phyloP scores from a whole-genome alignment of 2,329 filamentous ascomycete genomes.

The Nothopassalora personata region DNA sequence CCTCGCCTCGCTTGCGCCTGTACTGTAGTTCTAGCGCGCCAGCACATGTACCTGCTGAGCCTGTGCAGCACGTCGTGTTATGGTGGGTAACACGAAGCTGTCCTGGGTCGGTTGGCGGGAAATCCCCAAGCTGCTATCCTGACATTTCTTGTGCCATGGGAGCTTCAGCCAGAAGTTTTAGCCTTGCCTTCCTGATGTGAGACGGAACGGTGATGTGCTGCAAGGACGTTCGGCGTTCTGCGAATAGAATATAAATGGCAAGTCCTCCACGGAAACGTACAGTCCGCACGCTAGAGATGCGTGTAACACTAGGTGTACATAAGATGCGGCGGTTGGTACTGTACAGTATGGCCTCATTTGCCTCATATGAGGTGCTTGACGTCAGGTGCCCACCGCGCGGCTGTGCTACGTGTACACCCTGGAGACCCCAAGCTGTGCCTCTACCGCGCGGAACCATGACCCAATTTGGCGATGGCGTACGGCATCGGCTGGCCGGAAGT shows the following conservation, averaged over 20 bases:
- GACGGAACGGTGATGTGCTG: neutral
- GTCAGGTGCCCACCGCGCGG: too few species aligned
- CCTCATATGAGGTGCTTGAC: too few species aligned
- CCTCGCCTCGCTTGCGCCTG: neutral
- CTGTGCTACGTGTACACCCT: neutral
- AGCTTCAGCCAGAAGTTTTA: neutral
- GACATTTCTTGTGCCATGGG: neutral
- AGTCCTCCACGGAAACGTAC: neutral
- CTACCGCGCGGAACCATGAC: neutral
- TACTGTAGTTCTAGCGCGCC: too few species aligned
- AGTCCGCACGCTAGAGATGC: neutral
- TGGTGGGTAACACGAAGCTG: neutral
- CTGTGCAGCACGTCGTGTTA: neutral
- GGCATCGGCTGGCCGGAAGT: neutral
- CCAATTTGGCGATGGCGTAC: neutral
- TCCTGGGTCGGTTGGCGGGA: neutral
- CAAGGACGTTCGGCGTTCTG: neutral
- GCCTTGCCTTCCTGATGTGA: neutral
- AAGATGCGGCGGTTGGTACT: too few species aligned
- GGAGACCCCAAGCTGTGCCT: neutral
- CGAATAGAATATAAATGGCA: neutral
- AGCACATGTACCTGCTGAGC: neutral
- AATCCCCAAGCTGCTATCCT: neutral
- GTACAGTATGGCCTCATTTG: too few species aligned
- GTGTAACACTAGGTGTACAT: neutral